These are phyloP conservation scores for Solanum appendiculatum DNA, from an alignment of 257 asterid species.

Conservation along the genomic window DNA sequence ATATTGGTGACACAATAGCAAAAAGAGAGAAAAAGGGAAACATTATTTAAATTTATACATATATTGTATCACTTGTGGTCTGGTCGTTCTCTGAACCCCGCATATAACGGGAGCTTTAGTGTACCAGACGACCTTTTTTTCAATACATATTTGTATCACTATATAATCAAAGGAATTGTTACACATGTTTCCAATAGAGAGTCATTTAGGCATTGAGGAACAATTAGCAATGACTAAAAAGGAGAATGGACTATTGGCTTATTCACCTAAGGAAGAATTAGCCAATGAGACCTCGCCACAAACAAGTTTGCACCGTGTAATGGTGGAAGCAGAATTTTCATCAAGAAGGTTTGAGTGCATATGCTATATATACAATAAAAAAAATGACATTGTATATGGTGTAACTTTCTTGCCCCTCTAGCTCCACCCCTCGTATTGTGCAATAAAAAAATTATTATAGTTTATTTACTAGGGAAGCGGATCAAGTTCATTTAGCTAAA, in stretches of 20 bases:
- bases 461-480: neutral
- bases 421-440: neutral
- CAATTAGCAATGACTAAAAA: neutral
- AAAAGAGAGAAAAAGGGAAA: neutral
- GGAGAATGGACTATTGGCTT: neutral
- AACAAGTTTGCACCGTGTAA: neutral
- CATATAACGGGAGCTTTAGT: neutral
- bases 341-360: neutral
- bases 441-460: neutral
- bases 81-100: neutral
- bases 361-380: neutral
- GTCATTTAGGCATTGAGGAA: neutral
- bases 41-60: neutral
- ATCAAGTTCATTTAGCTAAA: too few relatives aligned
- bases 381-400: neutral
- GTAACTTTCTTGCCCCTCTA: neutral
- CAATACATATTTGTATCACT: neutral
- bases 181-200: neutral
- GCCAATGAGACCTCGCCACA: neutral
- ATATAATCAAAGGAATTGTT: neutral
- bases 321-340: neutral
- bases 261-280: neutral
- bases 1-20: neutral
- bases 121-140: neutral
- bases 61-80: neutral